Conservation (phyloP, 208 protist genomes). For the Vickermania spadyakhi region DNA sequence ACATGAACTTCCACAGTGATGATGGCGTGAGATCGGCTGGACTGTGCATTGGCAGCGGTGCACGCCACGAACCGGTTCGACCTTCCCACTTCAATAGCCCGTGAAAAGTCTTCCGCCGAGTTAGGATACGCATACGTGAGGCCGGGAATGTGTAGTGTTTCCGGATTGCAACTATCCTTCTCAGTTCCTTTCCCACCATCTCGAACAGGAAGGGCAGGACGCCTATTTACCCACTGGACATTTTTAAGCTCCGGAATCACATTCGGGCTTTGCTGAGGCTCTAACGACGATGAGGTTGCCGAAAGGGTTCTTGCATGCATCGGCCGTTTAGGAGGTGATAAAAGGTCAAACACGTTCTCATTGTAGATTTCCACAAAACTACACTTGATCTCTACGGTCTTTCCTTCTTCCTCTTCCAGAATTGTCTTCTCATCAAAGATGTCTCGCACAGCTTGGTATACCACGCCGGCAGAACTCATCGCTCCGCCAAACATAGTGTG, state of each 20-base stretch:
- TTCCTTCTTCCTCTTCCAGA: constrained; percentile 41
- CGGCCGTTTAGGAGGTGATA: constrained; percentile 17
- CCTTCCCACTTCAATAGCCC: constrained; percentile 53
- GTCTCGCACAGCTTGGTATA: constrained; percentile 73
- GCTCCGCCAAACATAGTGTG: constrained; percentile 86
- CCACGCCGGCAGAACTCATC: constrained; percentile 60
- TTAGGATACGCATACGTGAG: constrained; percentile 52
- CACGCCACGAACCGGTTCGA: constrained; percentile 55
- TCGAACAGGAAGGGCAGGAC: constrained; percentile 42
- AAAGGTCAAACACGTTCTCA: constrained; percentile 79
- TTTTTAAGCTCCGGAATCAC: neutral
- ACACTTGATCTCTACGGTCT: constrained; percentile 44
- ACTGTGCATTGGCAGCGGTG: constrained; percentile 75
- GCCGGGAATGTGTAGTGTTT: constrained; percentile 38
- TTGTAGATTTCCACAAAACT: constrained; percentile 88
- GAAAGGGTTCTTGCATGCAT: neutral
- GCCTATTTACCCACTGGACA: constrained; percentile 7
- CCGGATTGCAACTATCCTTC: constrained; percentile 10
- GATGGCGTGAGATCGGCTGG: constrained; percentile 85
- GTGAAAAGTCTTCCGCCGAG: constrained; percentile 50
- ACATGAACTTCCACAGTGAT: constrained; percentile 79
- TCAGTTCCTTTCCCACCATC: neutral
- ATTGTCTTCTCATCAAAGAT: constrained; percentile 64
- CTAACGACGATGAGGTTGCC: neutral
- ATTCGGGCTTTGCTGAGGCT: neutral